phyloP scores from a whole-genome alignment of 345 rosid genomes.

The Salix suchowensis region DNA sequence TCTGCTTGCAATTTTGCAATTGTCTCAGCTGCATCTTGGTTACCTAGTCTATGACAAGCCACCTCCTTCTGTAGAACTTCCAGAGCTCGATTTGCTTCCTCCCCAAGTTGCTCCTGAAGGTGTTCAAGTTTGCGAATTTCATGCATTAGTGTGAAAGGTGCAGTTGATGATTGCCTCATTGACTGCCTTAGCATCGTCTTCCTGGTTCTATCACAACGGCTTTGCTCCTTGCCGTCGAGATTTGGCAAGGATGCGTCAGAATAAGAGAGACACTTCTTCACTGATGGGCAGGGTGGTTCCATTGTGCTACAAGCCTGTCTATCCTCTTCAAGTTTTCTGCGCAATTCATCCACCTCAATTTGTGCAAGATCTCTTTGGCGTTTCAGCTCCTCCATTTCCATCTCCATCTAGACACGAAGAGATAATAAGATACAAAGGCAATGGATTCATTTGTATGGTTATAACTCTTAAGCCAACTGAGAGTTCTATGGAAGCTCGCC shows the following conservation, averaged over 20 bases:
- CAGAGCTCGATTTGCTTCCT: slow-evolving; percentile 88
- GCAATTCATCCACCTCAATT: slow-evolving; percentile 71
- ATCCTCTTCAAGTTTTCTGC: slow-evolving; percentile 65
- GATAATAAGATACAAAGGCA: slow-evolving; percentile 4
- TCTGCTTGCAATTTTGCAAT: slow-evolving; percentile 95
- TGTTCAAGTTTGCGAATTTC: slow-evolving; percentile 99
- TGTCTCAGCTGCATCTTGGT: slow-evolving; percentile 99
- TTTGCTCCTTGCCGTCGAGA: slow-evolving; percentile 47
- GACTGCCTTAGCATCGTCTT: slow-evolving; percentile 70
- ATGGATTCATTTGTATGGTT: slow-evolving; percentile 4
- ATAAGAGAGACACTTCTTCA: slow-evolving; percentile 87
- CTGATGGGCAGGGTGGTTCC: slow-evolving; percentile 60
- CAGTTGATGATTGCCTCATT: slow-evolving; percentile 87
- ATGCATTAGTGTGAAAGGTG: slow-evolving; percentile 93
- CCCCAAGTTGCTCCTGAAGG: slow-evolving; percentile 96
- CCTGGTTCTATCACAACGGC: slow-evolving; percentile 49
- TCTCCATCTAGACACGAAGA: slow-evolving; percentile 66
- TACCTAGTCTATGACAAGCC: slow-evolving; percentile 91
- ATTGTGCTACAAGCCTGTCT: slow-evolving; percentile 48
- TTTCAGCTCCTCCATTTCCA: slow-evolving; percentile 84
- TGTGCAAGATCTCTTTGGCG: slow-evolving; percentile 88
- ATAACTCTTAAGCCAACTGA: neutral
- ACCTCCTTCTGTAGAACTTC: slow-evolving; percentile 98
- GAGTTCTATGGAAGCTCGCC: slow-evolving; percentile 32
- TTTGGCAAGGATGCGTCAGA: slow-evolving; percentile 56